Evolutionary conservation across 108 stramenopile species (phyloP).

Genomic region (Phaeodactylum tricornutum): DNA sequence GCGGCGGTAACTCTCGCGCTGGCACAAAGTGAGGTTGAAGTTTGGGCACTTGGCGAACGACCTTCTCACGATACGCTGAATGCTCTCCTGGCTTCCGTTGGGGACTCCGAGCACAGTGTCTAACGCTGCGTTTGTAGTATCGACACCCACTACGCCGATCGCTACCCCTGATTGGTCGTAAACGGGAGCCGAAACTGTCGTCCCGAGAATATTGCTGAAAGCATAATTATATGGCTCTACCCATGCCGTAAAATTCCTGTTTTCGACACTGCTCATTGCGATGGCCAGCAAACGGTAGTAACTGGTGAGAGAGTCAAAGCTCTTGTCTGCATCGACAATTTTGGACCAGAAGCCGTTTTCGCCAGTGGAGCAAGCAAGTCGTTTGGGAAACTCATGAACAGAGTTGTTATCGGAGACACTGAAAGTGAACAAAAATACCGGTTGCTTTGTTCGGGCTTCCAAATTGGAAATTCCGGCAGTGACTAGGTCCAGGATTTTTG

Average conservation of each 20-base stretch:
- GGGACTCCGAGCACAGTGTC: slow-evolving; percentile 1
- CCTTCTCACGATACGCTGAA: neutral
- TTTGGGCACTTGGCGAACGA: neutral
- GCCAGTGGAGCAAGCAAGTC: slow-evolving; percentile 26
- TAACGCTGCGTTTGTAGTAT: slow-evolving; percentile 15
- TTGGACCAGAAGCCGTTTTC: slow-evolving; percentile 36
- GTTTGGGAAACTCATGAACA: slow-evolving; percentile 15
- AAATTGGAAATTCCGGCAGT: neutral
- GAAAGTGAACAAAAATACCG: slow-evolving; percentile 31
- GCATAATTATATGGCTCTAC: slow-evolving; percentile 42
- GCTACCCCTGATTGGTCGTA: slow-evolving; percentile 33
- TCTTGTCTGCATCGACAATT: slow-evolving; percentile 16
- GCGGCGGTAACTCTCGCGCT: neutral
- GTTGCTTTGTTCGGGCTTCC: neutral
- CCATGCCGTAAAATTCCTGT: slow-evolving; percentile 41
- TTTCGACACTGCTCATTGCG: slow-evolving; percentile 29
- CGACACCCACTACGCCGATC: slow-evolving; percentile 42
- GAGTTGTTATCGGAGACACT: slow-evolving; percentile 26
- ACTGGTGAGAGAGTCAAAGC: slow-evolving; percentile 26
- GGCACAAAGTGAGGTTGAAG: neutral
- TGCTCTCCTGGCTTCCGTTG: neutral
- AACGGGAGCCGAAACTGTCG: slow-evolving; percentile 50
- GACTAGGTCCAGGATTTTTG: slow-evolving; percentile 6
- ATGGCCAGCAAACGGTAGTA: slow-evolving; percentile 48
- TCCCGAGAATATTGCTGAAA: slow-evolving; percentile 20